phyloP scores from a whole-genome alignment of 345 rosid species.

The Barbarea vulgaris region DNA sequence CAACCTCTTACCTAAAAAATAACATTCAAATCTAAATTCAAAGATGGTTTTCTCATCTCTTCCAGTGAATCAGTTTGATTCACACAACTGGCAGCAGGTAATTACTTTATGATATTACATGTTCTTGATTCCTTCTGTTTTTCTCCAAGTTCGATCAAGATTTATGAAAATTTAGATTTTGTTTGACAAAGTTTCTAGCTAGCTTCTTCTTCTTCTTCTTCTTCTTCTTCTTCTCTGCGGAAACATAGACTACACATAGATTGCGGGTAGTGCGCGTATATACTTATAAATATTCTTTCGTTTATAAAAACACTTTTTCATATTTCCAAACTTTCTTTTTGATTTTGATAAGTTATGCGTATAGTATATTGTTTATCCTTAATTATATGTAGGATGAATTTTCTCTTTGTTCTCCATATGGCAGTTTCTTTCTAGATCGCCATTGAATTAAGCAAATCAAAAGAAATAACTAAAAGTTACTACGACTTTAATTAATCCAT shows the following conservation, averaged over 20 bases:
- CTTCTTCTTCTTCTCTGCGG: background rate
- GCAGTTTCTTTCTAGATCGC: background rate
- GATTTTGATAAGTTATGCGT: background rate
- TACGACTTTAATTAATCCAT: constrained; percentile 21
- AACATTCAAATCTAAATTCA: constrained; percentile 7
- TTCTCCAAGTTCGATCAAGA: constrained; percentile 18
- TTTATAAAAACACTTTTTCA: background rate
- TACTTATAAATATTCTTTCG: constrained; percentile 31
- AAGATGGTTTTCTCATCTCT: constrained; percentile 43
- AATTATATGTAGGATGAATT: background rate
- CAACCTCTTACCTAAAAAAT: constrained; percentile 14
- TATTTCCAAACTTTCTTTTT: constrained; percentile 8
- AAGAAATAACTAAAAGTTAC: constrained; percentile 10
- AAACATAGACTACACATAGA: background rate
- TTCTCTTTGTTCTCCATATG: background rate
- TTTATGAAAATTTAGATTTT: background rate
- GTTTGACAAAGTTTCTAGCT: constrained; percentile 16
- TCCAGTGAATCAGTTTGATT: constrained; percentile 38
- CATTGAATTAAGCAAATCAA: constrained; percentile 1
- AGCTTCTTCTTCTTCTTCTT: constrained; percentile 6
- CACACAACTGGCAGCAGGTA: constrained; percentile 43
- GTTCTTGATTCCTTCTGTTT: constrained; percentile 13
- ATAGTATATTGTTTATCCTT: constrained; percentile 3
- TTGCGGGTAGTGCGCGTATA: constrained; percentile 15
- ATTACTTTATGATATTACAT: constrained; percentile 13